Base-by-base conservation (phyloP, 1,139 yeast species). In the Diutina rugosa region DNA sequence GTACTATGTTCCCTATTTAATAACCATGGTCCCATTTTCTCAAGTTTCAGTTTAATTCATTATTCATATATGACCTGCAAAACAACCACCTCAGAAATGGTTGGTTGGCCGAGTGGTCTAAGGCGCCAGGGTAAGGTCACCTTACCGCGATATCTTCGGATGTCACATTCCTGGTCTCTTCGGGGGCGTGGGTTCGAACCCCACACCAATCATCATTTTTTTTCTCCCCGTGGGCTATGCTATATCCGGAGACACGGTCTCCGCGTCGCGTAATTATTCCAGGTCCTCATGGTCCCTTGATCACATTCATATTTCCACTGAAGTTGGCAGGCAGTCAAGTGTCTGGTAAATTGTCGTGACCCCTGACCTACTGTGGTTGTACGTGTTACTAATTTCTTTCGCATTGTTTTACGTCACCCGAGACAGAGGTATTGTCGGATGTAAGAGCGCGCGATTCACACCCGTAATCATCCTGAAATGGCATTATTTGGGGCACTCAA, bases 401-500 rank as follows among this genome's bases (percentile, higher is more conserved):
- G 41, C 41, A 35, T 12, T 35, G 41, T 12, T 35, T 35, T 12
- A 35, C 41, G 41, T 35, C 41, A 35, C 41, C n/a, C 41, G 41
- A 35, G 10, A 35, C 41, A 35, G 41, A 35, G 41, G n/a, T 35
- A 35, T 35, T 35, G 41, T 35, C 41, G 41, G 41, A 35, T 35
- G 41, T 35, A 35, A n/a, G 14, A 35, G 41, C 41, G 41, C 41
- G 41, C 41, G 41, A 35, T 35, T 35, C 10, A 35, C 41, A 35
- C 41, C 41, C 41, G 41, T 35, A 44, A 44, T 44, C 49, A 12
- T 9, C 26, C 29, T 8, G 21, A 46, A 7, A 52, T 44, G 55
- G 38, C 48, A 29, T 28, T 67, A 57, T 66, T 67, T 54, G 69
- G 63, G 49, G 58, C 54, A 32, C 59, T 62, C 56, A 58, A 58